Conservation (phyloP, 1,284 basidiomycete species). For the Spongispora temasekensis region DNA sequence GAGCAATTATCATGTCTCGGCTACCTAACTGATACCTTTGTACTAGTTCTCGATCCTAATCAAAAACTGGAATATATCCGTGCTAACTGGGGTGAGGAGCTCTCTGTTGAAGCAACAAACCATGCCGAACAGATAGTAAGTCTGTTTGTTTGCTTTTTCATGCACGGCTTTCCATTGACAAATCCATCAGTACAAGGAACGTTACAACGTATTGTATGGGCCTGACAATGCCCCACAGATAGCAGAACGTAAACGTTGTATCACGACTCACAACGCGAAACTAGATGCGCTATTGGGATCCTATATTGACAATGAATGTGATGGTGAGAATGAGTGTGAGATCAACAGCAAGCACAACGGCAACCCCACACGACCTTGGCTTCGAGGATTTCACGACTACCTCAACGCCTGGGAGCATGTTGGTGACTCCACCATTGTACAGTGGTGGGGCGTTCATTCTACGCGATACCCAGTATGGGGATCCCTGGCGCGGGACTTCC, state of each 20-base stretch:
- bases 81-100: not conserved
- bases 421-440: not conserved
- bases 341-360: not conserved
- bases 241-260: not conserved
- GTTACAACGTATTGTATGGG: not conserved
- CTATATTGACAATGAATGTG: not conserved
- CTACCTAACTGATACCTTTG: not conserved
- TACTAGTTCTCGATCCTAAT: not conserved
- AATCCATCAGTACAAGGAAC: not conserved
- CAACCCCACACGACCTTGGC: not conserved
- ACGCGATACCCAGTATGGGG: not conserved
- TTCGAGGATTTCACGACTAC: not conserved
- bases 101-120: not conserved
- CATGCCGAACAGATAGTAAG: not conserved
- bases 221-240: not conserved
- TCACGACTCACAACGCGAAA: not conserved
- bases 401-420: not conserved
- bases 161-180: not conserved
- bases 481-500: not conserved
- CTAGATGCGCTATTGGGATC: not conserved
- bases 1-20: not conserved
- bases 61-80: not conserved
- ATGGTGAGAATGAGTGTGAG: not conserved
- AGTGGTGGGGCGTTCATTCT: not conserved
- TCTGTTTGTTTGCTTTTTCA: not conserved